Evolutionary conservation across 2,329 filamentous ascomycete genomes (phyloP), one percentile per base, ranked within the genome.

Genomic region (Sporothrix pallida): DNA sequence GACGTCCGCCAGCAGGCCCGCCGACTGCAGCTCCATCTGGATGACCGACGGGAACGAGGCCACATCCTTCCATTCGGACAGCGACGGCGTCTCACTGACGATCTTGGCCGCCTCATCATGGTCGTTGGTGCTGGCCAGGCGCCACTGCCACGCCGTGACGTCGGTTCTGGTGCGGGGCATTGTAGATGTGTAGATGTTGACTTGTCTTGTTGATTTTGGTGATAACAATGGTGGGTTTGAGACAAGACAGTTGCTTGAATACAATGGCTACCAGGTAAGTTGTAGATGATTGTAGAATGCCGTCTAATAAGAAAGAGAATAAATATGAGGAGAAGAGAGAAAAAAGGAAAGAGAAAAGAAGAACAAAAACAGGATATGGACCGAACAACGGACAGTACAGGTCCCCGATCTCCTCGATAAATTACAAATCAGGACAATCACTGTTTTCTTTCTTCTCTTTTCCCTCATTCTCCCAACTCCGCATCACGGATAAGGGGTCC

Each of bases 41-140:
- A 92, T 83, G 75, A 91, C 90, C 72, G 90, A 91, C 0, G 90
- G 90, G 79, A 92, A 91, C 77, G 90, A 89, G 72, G 84, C 83
- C 72, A 90, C 89, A 12, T 88, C 83, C 2, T 88, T 83, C 78
- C 87, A 90, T 9, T 46, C 8, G 52, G 84, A 78, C 75, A 81
- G 80, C 73, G 86, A 84, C 4, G 86, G 42, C 5, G 17, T 80
- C 72, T 86, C 83, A 78, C 86, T 86, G 74, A 83, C 86, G 79
- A 90, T 86, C 75, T 85, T 89, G 82, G 91, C 91, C 70, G 86
- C 82, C 89, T 65, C 62, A 2, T 23, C 62, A 9, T 65, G 62
- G n/a, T 48, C 62, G 12, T 65, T 65, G n/a, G 62, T 65, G 62
- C 44, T 48, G 62, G 44, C 62, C n/a, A 65, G 62, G 62, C 62